Evolutionary conservation across 169 alveolate species (phyloP).

Genomic region (Eimeria tenella): DNA sequence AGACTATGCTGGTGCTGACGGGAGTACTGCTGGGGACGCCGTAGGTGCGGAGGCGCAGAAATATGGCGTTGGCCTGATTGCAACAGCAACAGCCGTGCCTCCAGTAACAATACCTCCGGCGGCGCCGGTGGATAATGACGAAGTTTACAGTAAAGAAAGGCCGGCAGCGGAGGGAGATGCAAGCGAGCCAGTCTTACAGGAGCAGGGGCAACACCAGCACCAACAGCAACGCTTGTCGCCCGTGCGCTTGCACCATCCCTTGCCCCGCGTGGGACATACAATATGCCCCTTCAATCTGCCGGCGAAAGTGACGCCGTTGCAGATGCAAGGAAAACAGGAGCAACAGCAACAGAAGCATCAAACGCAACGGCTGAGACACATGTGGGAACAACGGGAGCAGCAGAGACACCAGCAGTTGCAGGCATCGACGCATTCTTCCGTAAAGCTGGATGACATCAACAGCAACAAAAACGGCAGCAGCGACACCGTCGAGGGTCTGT

Average conservation of each 20-base stretch:
- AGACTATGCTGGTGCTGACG: background rate
- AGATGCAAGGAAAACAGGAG: slow-evolving; percentile 31
- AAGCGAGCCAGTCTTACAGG: background rate
- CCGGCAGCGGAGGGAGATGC: no score
- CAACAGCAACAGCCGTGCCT: background rate
- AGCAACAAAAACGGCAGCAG: background rate
- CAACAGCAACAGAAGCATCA: background rate
- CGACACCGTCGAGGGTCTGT: background rate
- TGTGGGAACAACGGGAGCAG: no score
- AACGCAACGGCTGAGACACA: background rate
- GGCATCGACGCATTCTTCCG: background rate
- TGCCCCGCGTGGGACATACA: slow-evolving; percentile 71
- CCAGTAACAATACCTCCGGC: background rate
- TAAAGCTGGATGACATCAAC: background rate
- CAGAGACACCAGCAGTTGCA: background rate
- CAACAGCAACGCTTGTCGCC: background rate
- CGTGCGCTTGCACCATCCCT: slow-evolving; percentile 8
- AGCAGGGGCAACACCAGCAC: background rate
- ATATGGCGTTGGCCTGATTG: background rate
- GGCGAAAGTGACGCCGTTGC: slow-evolving; percentile 2
- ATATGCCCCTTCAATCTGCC: slow-evolving; percentile 45
- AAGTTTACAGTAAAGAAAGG: background rate
- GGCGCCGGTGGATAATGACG: background rate
- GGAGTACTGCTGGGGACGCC: background rate
- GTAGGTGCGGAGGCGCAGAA: background rate